Conservation (phyloP, 2,329 filamentous ascomycete species). For the Ceratocystis ficicola region DNA sequence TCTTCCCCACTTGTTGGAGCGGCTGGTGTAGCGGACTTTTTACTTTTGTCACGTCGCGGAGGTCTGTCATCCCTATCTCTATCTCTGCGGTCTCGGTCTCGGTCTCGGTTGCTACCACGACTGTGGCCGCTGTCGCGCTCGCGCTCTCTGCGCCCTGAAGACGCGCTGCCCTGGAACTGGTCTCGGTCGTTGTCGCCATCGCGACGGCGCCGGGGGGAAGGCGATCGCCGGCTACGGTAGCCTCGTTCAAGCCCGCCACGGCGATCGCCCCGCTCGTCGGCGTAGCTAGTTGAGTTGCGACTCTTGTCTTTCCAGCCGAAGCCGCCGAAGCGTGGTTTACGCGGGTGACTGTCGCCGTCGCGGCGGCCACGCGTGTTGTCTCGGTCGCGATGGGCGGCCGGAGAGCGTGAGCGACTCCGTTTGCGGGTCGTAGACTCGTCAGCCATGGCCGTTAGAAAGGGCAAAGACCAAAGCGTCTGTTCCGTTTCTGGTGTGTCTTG, state of each 20-base stretch:
- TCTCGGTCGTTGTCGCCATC: slow-evolving; percentile 18
- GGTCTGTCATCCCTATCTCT: slow-evolving; percentile 29
- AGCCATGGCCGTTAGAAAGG: not conserved
- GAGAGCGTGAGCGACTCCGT: slow-evolving; percentile 4
- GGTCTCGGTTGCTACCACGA: slow-evolving; percentile 24
- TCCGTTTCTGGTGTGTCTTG: not conserved
- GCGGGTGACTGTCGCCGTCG: slow-evolving; percentile 29
- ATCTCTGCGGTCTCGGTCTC: slow-evolving; percentile 23
- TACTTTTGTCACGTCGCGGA: slow-evolving; percentile 28
- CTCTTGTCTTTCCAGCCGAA: slow-evolving; percentile 44
- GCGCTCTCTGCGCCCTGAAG: slow-evolving; percentile 23
- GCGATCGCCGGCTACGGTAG: slow-evolving; percentile 24
- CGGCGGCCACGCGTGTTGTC: slow-evolving; percentile 36
- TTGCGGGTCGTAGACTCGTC: not conserved
- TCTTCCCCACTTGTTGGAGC: slow-evolving; percentile 42
- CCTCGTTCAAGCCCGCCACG: slow-evolving; percentile 32
- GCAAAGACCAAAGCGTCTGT: not conserved
- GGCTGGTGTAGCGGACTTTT: slow-evolving; percentile 27
- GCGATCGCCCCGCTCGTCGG: slow-evolving; percentile 29
- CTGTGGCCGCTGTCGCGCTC: slow-evolving; percentile 25
- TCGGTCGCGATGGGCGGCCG: slow-evolving; percentile 28
- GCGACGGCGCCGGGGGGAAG: slow-evolving; percentile 5
- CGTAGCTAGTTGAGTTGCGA: slow-evolving; percentile 33
- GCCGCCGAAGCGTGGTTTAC: slow-evolving; percentile 29
- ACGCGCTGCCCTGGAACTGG: too few relatives aligned